Evolutionary conservation across 169 alveolate species (phyloP), one percentile per base, ranked within the genome.

Genomic region (Neospora caninum): DNA sequence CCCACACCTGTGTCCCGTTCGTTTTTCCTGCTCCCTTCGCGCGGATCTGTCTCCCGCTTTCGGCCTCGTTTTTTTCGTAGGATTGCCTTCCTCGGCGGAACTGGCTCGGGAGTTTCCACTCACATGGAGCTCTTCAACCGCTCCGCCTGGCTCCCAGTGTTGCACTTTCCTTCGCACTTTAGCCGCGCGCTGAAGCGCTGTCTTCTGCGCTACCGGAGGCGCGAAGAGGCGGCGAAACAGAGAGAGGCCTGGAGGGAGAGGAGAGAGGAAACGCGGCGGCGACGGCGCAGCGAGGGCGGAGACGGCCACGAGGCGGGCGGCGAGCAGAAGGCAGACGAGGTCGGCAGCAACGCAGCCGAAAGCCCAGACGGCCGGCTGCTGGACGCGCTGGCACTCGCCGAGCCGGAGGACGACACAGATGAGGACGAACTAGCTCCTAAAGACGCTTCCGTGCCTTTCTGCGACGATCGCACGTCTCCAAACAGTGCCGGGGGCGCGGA

Each of bases 41-140:
- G 16, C 73, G 7, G 4, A 29, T 53, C 7, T 53, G 64, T 7
- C 18, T 53, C 27, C 27, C 18, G 7, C 18, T 53, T 53, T 53
- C 64, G 18, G 18, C 18, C 27, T 29, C 7, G 42, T 73, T 73
- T 73, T n/a, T 4, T 13, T 49, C 13, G 58, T 49, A 73, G 84
- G n/a, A 73, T 73, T n/a, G 84, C 43, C 84, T 73, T 73, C 25
- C 84, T 73, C 25, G 84, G 84, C 27, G 16, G 43, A 20, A 13
- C 2, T 4, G 84, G 84, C 84, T 34, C 49, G 27, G 27, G 25
- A 0, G 84, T n/a, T 10, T 31, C 25, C 43, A 31, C 39, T 13
- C 84, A 73, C 84, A 34, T 73, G 84, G 84, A 18, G 39, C 84
- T 22, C 49, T 73, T 73, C 84, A 73, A 73, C 43, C 13, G 45